Conservation (phyloP, 2,329 filamentous ascomycete species). For the Fusarium sp. region DNA sequence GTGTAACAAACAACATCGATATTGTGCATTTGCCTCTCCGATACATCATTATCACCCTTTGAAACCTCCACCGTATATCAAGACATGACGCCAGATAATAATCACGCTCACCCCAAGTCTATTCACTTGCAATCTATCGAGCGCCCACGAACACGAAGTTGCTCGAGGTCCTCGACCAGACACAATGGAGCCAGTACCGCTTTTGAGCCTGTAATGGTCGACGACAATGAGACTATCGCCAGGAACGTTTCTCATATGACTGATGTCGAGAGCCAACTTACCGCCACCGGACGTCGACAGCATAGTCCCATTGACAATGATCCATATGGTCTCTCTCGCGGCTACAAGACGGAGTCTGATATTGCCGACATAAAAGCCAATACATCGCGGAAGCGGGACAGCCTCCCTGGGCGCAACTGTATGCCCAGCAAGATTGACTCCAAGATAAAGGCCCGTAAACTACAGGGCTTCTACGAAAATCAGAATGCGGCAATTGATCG, state of each 20-base stretch:
- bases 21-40: constrained; percentile 1
- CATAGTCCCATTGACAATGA: constrained; percentile 69
- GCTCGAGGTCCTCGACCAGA: constrained; percentile 44
- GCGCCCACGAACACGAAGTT: constrained; percentile 44
- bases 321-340: constrained; percentile 81
- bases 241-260: constrained; percentile 55
- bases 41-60: not conserved
- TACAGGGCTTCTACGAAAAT: constrained; percentile 85
- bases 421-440: constrained; percentile 38
- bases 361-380: constrained; percentile 83
- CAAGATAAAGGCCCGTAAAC: constrained; percentile 59
- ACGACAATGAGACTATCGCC: constrained; percentile 54
- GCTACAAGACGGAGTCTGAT: constrained; percentile 81
- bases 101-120: constrained; percentile 57
- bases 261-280: constrained; percentile 63
- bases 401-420: constrained; percentile 39
- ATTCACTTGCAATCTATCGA: constrained; percentile 54
- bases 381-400: constrained; percentile 78
- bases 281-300: constrained; percentile 51
- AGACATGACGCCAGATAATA: constrained; percentile 56
- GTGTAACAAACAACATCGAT: constrained; percentile 1
- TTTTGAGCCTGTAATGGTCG: constrained; percentile 54
- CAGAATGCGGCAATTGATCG: constrained; percentile 96
- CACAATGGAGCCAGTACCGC: constrained; percentile 58
- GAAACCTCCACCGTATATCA: not conserved